Evolutionary conservation across 805 yeast genomes (phyloP), one percentile per base, ranked within the genome.

Genomic region (Zygotorulaspora danielsina): DNA sequence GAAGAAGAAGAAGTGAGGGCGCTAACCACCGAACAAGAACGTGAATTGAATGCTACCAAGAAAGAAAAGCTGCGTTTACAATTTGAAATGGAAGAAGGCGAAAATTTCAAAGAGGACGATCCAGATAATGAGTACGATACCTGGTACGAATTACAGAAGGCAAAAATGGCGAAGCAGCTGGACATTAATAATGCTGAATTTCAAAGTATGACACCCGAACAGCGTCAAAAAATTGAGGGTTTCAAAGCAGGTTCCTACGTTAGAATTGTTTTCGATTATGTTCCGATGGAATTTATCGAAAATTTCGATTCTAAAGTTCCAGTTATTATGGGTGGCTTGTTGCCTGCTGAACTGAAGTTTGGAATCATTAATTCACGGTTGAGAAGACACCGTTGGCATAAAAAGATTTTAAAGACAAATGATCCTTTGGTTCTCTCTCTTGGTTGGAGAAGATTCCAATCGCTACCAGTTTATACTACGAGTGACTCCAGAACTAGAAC

Each of bases 401-500:
- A 88, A 60, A 88, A 88, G 73, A 86, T 94, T 43, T 71, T 93
- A 54, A 93, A 93, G 64, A 78, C 97, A 7, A 94, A 87, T 58
- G 99, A 93, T 66, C 98, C 99, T 1, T 71, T 94, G 49, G 87
- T 93, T 39, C 62, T 93, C 34, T 90, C 97, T 0, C 67, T 93
- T 30, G 99, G 99, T 26, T 93, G 98, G 99, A 79, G 99, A 69
- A 75, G 99, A 63, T 94, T 93, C 69, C 99, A 93, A 65, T 89
- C 98, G 0, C 67, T 90, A 39, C 99, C 99, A 6, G 75, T 93
- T 18, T 93, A 89, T 62, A 89, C 98, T 3, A 93, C 98, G 0
- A 79, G 95, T 5, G 99, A 93, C 64, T 93, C 98, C 5, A 76
- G 99, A 67, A 93, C 99, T 10, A 78, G 99, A 71, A 90, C 89